Evolutionary conservation across 805 yeast species (phyloP), one percentile per base, ranked within the genome.

Genomic region (Candida ascalaphidarum): DNA sequence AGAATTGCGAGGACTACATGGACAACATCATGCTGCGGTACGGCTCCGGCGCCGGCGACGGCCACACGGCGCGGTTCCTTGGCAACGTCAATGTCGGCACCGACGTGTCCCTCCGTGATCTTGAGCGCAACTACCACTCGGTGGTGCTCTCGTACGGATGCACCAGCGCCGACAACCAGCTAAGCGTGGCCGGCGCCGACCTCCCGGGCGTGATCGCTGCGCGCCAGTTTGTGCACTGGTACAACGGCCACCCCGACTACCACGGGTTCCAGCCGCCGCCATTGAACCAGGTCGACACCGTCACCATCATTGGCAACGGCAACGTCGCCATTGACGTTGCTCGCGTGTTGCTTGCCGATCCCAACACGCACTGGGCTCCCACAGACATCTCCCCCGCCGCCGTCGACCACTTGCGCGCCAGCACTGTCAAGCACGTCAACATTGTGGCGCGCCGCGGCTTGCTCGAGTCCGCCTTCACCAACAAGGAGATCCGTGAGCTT

Each of bases 321-420:
- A 92, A 92, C 48, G 98, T 92, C 11, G 95, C 97, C 0, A 58
- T 92, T 35, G 98, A 92, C 50, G 74, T 92, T 4, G 85, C 95
- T 1, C 61, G 98, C 30, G 64, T 92, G 1, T 57, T 92, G 19
- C 52, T 88, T 31, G 76, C 78, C 4, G 60, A 56, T 25, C 71
- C 79, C 0, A 52, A 62, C 1, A 58, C 58, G 2, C 68, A 72
- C 30, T 76, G 95, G 74, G 33, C 58, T 2, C 40, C 55, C 0
- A 89, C 96, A 0, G 98, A 92, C 53, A 79, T 92, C 12, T 61
- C 82, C 1, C 48, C 58, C 3, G 50, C 57, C 19, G 94, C 96
- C 0, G 51, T 78, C 7, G 58, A 61, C 3, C 50, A 52, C n/a
- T 55, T 92, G 27, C 44, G 53, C 21, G 44, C 48, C 5, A 73